Conservation (phyloP, 1,284 basidiomycete species). For the Moesziomyces antarcticus region DNA sequence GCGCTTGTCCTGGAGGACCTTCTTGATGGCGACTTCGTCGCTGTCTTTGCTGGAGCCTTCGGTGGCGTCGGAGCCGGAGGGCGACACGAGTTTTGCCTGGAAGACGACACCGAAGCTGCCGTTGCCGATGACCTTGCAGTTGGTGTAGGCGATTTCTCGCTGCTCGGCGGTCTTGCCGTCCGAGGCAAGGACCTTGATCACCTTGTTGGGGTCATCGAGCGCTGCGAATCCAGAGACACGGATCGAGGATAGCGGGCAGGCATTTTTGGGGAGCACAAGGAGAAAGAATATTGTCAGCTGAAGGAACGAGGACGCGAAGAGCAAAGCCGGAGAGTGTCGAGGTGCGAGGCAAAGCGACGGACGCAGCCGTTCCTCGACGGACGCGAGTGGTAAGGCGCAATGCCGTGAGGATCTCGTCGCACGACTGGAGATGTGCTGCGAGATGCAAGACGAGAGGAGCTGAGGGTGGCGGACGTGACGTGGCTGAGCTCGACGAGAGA, state of each 20-base stretch:
- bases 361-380: no score
- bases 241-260: background rate
- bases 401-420: no score
- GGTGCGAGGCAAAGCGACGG: no score
- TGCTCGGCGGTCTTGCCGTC: slow-evolving; percentile 93
- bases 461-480: background rate
- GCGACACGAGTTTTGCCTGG: slow-evolving; percentile 74
- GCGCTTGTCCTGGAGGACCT: slow-evolving; percentile 98
- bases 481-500: background rate
- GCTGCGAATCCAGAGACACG: slow-evolving; percentile 5
- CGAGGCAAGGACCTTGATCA: slow-evolving; percentile 92
- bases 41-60: slow-evolving; percentile 51
- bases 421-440: background rate
- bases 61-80: slow-evolving; percentile 31
- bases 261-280: background rate
- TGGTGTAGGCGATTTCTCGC: slow-evolving; percentile 90
- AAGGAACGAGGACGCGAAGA: background rate
- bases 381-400: no score
- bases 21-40: slow-evolving; percentile 95
- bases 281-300: background rate
- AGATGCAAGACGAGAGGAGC: no score
- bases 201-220: slow-evolving; percentile 88
- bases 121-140: slow-evolving; percentile 98
- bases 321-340: no score
- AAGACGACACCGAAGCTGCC: slow-evolving; percentile 99